A percentile compares a stretch with the other conserved stretches of the same genome.
Conservation (phyloP, 78 protist species). For the Dictyostelium capitatum region DNA sequence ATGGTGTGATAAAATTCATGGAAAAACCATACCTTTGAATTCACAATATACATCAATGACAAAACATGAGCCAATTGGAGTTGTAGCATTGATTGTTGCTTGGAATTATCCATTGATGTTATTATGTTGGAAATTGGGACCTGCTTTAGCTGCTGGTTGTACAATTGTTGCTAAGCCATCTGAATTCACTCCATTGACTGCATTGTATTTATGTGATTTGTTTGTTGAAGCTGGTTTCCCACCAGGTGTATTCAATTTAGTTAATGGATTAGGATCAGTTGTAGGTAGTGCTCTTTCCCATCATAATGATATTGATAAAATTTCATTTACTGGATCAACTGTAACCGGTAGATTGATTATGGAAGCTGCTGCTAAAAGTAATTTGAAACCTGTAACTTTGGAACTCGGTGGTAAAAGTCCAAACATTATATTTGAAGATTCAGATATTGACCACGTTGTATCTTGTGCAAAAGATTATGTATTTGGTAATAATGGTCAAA, state of each 20-base stretch:
- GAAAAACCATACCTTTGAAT: constrained; percentile 52
- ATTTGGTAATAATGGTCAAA: constrained; percentile 76
- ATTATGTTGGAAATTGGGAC: constrained; percentile 89
- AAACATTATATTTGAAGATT: constrained; percentile 89
- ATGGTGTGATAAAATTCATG: constrained; percentile 89
- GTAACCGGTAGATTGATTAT: constrained; percentile 73
- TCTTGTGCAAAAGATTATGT: not conserved
- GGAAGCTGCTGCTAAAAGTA: constrained; percentile 79
- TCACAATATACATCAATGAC: constrained; percentile 39
- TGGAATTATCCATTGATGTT: constrained; percentile 87
- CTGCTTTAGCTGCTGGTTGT: constrained; percentile 94
- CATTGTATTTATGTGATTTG: constrained; percentile 86
- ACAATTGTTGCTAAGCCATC: constrained; percentile 93
- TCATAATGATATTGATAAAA: constrained; percentile 89
- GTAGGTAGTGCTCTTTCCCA: constrained; percentile 84
- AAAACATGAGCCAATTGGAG: constrained; percentile 87
- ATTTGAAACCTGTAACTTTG: constrained; percentile 65
- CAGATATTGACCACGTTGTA: constrained; percentile 74
- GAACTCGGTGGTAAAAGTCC: constrained; percentile 98
- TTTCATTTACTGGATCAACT: constrained; percentile 93
- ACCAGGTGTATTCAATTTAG: constrained; percentile 92
- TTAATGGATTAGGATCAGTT: constrained; percentile 85
- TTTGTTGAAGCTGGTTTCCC: constrained; percentile 94
- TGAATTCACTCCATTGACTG: constrained; percentile 94
- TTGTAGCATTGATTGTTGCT: constrained; percentile 83